A percentile compares a stretch with the other conserved stretches of the same genome.
Evolutionary conservation across 108 stramenopile species (phyloP).

Genomic region (Pseudonitzschia multiseries): DNA sequence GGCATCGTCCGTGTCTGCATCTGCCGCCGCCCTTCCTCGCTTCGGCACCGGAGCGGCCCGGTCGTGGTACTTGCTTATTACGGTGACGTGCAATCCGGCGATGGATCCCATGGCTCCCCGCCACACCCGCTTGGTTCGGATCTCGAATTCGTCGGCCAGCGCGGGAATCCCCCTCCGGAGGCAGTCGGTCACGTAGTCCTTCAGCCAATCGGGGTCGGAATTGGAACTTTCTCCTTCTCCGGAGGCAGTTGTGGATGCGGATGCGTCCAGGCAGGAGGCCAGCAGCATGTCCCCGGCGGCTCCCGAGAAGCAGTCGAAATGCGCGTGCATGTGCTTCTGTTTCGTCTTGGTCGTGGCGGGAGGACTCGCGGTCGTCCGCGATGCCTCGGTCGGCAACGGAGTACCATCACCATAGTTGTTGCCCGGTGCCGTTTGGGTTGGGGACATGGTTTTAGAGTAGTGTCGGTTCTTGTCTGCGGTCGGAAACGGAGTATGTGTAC

Average conservation of each 20-base stretch:
- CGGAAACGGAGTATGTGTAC: too few relatives aligned
- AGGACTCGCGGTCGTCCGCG: too few relatives aligned
- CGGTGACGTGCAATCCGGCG: constrained; percentile 63
- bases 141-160: constrained; percentile 60
- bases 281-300: constrained; percentile 89
- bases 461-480: too few relatives aligned
- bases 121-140: constrained; percentile 53
- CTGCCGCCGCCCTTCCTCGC: not conserved
- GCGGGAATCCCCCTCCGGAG: constrained; percentile 65
- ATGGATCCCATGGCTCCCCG: constrained; percentile 65
- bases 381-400: too few relatives aligned
- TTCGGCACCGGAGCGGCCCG: constrained; percentile 67
- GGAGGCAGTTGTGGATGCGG: too few relatives aligned
- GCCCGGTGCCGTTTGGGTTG: too few relatives aligned
- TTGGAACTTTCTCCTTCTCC: too few relatives aligned
- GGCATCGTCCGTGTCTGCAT: not conserved
- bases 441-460: too few relatives aligned
- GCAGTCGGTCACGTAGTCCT: constrained; percentile 39
- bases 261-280: constrained; percentile 72
- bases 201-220: constrained; percentile 24
- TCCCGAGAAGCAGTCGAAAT: constrained; percentile 84
- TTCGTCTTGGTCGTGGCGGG: too few relatives aligned
- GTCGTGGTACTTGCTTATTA: constrained; percentile 59
- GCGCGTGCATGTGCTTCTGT: constrained; percentile 49
- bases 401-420: too few relatives aligned